phyloP scores from a whole-genome alignment of 2,329 filamentous ascomycete genomes.

The Apiospora marii region DNA sequence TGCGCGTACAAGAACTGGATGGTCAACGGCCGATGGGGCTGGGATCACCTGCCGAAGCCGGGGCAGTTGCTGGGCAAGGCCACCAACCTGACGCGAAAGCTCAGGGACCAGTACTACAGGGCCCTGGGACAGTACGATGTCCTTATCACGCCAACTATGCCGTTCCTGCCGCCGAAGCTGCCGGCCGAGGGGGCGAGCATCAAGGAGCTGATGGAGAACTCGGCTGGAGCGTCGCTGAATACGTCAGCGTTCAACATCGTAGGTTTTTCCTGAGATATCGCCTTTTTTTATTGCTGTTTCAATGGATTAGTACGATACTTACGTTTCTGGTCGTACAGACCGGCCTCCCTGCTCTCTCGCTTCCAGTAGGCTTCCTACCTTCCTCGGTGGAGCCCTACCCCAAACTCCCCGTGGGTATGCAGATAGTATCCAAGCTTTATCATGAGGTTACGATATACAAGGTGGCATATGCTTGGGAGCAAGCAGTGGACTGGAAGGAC shows the following conservation, averaged over 20 bases:
- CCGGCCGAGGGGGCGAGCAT: neutral
- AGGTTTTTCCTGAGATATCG: neutral
- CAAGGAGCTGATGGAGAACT: conserved; percentile 13
- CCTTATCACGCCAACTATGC: conserved; percentile 39
- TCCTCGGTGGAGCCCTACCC: conserved; percentile 35
- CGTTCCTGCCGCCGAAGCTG: conserved; percentile 26
- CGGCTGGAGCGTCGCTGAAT: conserved; percentile 10
- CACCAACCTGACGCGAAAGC: conserved; percentile 37
- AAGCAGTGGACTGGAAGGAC: conserved; percentile 37
- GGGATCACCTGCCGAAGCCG: conserved; percentile 29
- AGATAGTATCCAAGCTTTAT: conserved; percentile 41
- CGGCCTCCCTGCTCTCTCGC: conserved; percentile 39
- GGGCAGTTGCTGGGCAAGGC: conserved; percentile 34
- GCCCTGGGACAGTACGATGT: conserved; percentile 37
- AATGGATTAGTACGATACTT: neutral
- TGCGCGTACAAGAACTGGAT: conserved; percentile 41
- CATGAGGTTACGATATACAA: conserved; percentile 37
- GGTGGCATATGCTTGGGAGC: conserved; percentile 41
- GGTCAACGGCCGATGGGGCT: conserved; percentile 7
- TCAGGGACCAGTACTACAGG: conserved; percentile 35
- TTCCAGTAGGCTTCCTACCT: conserved; percentile 39
- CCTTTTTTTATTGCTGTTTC: neutral
- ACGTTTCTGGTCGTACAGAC: conserved; percentile 3
- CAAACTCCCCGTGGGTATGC: conserved; percentile 38
- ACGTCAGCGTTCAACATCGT: neutral